Percentiles rank a stretch among this genome's conserved stretches.
These are phyloP conservation scores for Sphagnum magellanicum DNA, from an alignment of 228 moss, liverwort and hornwort species.

Conservation along the genomic window DNA sequence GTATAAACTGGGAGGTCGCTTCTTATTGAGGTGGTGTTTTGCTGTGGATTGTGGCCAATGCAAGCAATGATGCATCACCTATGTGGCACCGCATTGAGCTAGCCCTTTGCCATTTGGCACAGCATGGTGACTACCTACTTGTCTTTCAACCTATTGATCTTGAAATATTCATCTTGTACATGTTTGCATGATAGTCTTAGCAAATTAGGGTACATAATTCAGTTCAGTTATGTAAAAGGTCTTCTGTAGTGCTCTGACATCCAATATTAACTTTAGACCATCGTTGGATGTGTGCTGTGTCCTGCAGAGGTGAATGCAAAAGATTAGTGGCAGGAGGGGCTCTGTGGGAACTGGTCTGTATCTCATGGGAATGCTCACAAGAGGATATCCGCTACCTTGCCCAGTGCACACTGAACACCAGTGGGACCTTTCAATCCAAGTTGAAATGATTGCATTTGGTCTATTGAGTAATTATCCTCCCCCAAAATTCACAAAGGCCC, in stretches of 20 bases:
- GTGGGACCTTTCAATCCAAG: slow-evolving; percentile 40
- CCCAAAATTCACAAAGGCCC: too few species aligned
- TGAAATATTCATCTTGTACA: too few species aligned
- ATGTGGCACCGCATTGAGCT: slow-evolving; percentile 52
- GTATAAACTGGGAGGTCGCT: slow-evolving; percentile 45
- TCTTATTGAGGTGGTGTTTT: slow-evolving; percentile 49
- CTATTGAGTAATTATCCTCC: slow-evolving; percentile 1
- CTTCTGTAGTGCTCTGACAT: slow-evolving; percentile 1
- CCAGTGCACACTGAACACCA: slow-evolving; percentile 38
- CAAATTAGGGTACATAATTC: too few species aligned
- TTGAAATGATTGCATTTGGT: slow-evolving; percentile 34
- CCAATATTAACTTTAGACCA: background rate
- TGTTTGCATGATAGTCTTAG: too few species aligned
- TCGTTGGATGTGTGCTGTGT: background rate
- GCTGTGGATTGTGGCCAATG: slow-evolving; percentile 57
- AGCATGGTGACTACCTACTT: slow-evolving; percentile 18
- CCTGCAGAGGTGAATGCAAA: slow-evolving; percentile 44
- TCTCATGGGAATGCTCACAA: slow-evolving; percentile 49
- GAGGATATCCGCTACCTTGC: slow-evolving; percentile 52
- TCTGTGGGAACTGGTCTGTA: slow-evolving; percentile 45
- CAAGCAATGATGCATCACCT: slow-evolving; percentile 51
- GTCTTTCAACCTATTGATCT: too few species aligned
- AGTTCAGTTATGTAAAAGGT: background rate
- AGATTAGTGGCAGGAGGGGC: slow-evolving; percentile 51
- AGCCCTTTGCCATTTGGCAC: slow-evolving; percentile 48